Evolutionary conservation across 352 stramenopile species (phyloP).

Genomic region (Poterioochromonas sp.): DNA sequence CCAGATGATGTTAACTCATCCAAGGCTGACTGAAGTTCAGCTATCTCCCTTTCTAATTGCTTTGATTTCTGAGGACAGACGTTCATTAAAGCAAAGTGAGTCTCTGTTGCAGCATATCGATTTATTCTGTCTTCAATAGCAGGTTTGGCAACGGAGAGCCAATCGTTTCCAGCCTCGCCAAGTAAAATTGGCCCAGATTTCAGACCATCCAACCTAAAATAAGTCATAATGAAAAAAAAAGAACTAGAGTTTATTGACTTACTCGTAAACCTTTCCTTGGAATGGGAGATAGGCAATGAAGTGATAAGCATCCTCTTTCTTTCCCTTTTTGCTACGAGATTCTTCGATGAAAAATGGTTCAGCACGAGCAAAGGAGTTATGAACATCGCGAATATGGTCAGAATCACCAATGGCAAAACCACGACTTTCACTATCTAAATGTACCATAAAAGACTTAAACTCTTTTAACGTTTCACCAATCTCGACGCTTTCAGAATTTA

Average conservation of each 20-base stretch:
- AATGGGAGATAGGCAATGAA: conserved; percentile 87
- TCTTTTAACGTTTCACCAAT: conserved; percentile 38
- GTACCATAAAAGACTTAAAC: conserved; percentile 38
- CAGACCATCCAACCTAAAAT: conserved; percentile 88
- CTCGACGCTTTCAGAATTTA: conserved; percentile 61
- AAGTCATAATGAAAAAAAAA: too few species aligned
- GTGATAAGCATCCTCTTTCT: conserved; percentile 84
- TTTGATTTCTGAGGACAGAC: neutral
- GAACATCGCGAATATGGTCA: conserved; percentile 64
- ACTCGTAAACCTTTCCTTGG: conserved; percentile 39
- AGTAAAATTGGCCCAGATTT: conserved; percentile 73
- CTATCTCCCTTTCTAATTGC: neutral
- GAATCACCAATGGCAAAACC: conserved; percentile 71
- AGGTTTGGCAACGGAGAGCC: conserved; percentile 71
- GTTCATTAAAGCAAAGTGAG: neutral
- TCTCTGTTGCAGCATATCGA: conserved; percentile 46
- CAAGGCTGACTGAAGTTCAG: neutral
- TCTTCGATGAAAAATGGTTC: conserved; percentile 62
- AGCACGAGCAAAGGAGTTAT: conserved; percentile 66
- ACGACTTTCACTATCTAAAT: conserved; percentile 50
- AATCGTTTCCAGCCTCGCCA: conserved; percentile 54
- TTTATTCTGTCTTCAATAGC: conserved; percentile 83
- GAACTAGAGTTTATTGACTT: neutral
- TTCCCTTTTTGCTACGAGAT: conserved; percentile 48
- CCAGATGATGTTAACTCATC: neutral